These are phyloP conservation scores for Protomyces gravidus DNA, from an alignment of 1,139 yeast species.

Conservation along the genomic window DNA sequence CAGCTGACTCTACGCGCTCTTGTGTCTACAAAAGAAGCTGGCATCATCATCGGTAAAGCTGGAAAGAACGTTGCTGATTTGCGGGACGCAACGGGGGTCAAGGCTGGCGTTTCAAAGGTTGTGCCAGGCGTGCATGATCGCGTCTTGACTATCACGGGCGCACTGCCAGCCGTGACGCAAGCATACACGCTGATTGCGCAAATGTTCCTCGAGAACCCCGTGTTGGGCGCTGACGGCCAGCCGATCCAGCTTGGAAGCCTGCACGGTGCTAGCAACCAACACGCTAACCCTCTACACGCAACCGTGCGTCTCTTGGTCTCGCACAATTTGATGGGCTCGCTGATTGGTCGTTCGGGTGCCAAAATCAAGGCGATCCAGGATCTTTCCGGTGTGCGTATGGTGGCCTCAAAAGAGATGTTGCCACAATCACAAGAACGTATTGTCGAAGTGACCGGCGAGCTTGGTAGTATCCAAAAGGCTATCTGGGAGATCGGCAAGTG, in stretches of 20 bases:
- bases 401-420: constrained; percentile 79
- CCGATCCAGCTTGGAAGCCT: constrained; percentile 1
- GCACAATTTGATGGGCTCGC: constrained; percentile 83
- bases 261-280: constrained; percentile 20
- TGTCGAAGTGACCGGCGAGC: constrained; percentile 81
- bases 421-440: constrained; percentile 82
- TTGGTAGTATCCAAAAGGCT: constrained; percentile 58
- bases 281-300: constrained; percentile 39
- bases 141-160: constrained; percentile 74
- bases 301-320: constrained; percentile 71
- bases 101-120: constrained; percentile 83
- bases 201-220: constrained; percentile 26
- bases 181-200: constrained; percentile 28
- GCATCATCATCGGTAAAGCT: constrained; percentile 82
- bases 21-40: constrained; percentile 83
- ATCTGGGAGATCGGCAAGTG: constrained; percentile 65
- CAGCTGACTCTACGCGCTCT: constrained; percentile 52
- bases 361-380: constrained; percentile 80
- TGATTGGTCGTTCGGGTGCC: constrained; percentile 79
- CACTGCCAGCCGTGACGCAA: constrained; percentile 64
- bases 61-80: constrained; percentile 77
- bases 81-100: constrained; percentile 71
- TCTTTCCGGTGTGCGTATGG: constrained; percentile 67
- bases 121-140: constrained; percentile 80
- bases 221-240: constrained; percentile 5